Evolutionary conservation across 1,284 basidiomycete genomes (phyloP).

Genomic region (Psilocybe mexicana): DNA sequence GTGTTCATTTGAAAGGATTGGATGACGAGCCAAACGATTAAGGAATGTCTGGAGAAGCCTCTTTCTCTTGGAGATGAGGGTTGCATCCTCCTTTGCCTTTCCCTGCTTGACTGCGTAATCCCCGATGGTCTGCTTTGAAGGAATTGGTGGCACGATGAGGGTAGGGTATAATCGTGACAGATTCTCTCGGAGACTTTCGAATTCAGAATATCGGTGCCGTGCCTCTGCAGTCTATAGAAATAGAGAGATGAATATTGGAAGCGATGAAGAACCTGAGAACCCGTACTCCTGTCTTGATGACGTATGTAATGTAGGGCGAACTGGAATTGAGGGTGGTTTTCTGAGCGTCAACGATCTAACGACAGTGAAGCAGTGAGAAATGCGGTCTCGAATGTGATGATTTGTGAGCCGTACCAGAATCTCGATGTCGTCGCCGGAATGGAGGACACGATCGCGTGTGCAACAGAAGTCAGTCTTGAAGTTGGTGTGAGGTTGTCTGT

Average conservation of each 20-base stretch:
- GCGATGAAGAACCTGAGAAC: slow-evolving; percentile 6
- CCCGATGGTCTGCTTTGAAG: slow-evolving; percentile 92
- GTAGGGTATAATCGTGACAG: slow-evolving; percentile 93
- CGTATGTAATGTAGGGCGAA: slow-evolving; percentile 93
- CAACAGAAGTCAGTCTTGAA: slow-evolving; percentile 78
- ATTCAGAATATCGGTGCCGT: slow-evolving; percentile 94
- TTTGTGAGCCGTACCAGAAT: slow-evolving; percentile 55
- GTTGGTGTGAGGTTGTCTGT: slow-evolving; percentile 48
- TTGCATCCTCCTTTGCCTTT: slow-evolving; percentile 95
- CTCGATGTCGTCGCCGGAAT: slow-evolving; percentile 79
- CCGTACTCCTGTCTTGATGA: slow-evolving; percentile 88
- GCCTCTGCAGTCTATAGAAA: slow-evolving; percentile 73
- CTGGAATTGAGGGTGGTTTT: slow-evolving; percentile 89
- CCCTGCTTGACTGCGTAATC: slow-evolving; percentile 98
- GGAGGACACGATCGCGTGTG: slow-evolving; percentile 68
- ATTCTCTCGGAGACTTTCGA: slow-evolving; percentile 87
- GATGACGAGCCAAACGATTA: slow-evolving; percentile 86
- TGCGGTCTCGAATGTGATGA: not conserved
- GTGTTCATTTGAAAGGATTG: slow-evolving; percentile 91
- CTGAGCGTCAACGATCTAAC: slow-evolving; percentile 89
- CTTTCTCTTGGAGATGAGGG: slow-evolving; percentile 89
- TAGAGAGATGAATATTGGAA: not conserved
- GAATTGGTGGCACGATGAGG: slow-evolving; percentile 96
- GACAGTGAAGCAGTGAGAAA: slow-evolving; percentile 1
- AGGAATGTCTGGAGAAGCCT: slow-evolving; percentile 96